Percentiles rank a stretch among this genome's conserved stretches.
Conservation (phyloP, 352 stramenopile species). For the Phytophthora podocarpi region DNA sequence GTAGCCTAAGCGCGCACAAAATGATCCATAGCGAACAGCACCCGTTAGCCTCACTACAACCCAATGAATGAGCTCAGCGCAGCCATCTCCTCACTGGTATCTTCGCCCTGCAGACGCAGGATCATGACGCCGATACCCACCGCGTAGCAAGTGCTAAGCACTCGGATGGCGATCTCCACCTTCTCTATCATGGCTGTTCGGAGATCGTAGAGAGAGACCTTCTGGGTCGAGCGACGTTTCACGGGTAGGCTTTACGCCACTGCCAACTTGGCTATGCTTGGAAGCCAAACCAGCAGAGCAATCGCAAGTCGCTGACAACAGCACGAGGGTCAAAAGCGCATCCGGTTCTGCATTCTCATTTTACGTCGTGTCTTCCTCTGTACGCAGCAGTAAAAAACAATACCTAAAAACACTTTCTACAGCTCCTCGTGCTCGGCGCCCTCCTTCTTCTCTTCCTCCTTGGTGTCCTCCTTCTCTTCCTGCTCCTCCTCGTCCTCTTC, state of each 20-base stretch:
- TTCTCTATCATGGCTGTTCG: slow-evolving; percentile 70
- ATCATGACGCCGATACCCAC: slow-evolving; percentile 63
- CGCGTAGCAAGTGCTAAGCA: slow-evolving; percentile 58
- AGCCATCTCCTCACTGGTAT: slow-evolving; percentile 47
- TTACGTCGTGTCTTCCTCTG: slow-evolving; percentile 33
- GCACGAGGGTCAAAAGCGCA: slow-evolving; percentile 9
- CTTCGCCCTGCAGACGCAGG: slow-evolving; percentile 50
- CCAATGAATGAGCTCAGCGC: neutral
- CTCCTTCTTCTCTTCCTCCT: slow-evolving; percentile 32
- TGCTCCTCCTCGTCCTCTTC: slow-evolving; percentile 24
- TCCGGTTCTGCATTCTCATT: slow-evolving; percentile 25
- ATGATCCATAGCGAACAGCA: too few relatives aligned
- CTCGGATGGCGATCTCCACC: slow-evolving; percentile 71
- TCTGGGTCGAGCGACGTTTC: slow-evolving; percentile 31
- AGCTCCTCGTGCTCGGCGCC: slow-evolving; percentile 58
- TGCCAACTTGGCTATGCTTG: too few relatives aligned
- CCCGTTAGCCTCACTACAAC: neutral
- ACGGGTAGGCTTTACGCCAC: too few relatives aligned
- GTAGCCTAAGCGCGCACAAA: slow-evolving; percentile 42
- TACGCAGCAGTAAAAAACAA: slow-evolving; percentile 29
- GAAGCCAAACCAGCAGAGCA: too few relatives aligned
- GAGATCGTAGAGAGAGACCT: too few relatives aligned
- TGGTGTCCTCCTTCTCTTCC: slow-evolving; percentile 10
- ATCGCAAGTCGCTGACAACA: too few relatives aligned
- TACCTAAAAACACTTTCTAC: slow-evolving; percentile 36